These are phyloP conservation scores for Boletus tomentosulus DNA, from an alignment of 768 basidiomycete genomes.

Conservation along the genomic window DNA sequence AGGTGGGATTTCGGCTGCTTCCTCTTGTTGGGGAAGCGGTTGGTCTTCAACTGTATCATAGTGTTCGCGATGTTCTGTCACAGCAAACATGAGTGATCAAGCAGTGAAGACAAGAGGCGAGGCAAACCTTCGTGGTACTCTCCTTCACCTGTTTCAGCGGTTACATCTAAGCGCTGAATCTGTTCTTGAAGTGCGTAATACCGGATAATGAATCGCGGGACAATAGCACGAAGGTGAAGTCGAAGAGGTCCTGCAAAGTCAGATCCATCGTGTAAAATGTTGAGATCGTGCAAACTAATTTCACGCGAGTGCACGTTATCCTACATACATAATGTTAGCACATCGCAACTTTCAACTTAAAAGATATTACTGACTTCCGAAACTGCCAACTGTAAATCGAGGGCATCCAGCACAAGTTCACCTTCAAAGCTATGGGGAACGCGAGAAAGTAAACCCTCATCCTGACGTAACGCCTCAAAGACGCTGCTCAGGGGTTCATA, in stretches of 20 bases:
- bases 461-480: constrained; percentile 69
- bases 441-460: constrained; percentile 43
- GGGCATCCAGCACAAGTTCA: constrained; percentile 68
- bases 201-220: constrained; percentile 62
- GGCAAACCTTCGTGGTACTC: constrained; percentile 21
- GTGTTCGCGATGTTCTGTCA: constrained; percentile 14
- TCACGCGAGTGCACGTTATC: constrained; percentile 69
- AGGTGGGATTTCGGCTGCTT: not conserved
- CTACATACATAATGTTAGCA: constrained; percentile 38
- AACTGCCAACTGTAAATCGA: constrained; percentile 58
- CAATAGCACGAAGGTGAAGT: constrained; percentile 43
- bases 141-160: constrained; percentile 9
- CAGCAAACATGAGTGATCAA: constrained; percentile 1
- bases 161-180: constrained; percentile 37
- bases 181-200: constrained; percentile 63
- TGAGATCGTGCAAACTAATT: constrained; percentile 68
- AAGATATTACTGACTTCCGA: constrained; percentile 49
- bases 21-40: constrained; percentile 3
- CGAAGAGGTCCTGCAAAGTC: constrained; percentile 61
- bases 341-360: not conserved
- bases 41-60: constrained; percentile 9
- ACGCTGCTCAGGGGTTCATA: constrained; percentile 70
- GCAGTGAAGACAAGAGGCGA: not conserved
- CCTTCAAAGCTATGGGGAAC: constrained; percentile 48
- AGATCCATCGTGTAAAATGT: constrained; percentile 63